phyloP scores from a whole-genome alignment of 768 basidiomycete genomes.

The Mrakia blollopis region DNA sequence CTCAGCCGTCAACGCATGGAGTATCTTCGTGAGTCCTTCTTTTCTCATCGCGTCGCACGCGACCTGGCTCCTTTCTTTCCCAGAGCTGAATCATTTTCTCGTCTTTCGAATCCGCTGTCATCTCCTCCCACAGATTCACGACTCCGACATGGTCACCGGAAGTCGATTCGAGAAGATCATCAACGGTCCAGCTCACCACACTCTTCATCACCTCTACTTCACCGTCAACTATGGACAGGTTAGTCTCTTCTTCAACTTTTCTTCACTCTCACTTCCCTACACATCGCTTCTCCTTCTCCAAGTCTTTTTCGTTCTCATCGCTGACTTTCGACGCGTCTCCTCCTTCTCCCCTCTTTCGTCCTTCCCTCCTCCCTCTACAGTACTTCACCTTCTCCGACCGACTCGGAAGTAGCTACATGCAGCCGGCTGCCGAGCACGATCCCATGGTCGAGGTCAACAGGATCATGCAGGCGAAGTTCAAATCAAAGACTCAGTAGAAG shows the following conservation, averaged over 20 bases:
- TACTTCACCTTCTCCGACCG: not conserved
- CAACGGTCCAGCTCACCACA: conserved; percentile 98
- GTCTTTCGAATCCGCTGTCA: not conserved
- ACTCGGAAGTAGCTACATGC: not conserved
- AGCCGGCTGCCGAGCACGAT: not conserved
- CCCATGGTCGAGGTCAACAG: not conserved
- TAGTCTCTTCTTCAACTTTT: not conserved
- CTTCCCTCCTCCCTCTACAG: not conserved
- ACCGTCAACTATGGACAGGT: not conserved
- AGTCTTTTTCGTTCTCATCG: not conserved
- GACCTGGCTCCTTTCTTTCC: not conserved
- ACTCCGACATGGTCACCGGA: conserved; percentile 84
- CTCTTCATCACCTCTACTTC: conserved; percentile 64
- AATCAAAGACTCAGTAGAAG: not conserved
- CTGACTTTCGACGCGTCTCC: not conserved
- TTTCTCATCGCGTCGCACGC: not conserved
- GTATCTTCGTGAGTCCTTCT: not conserved
- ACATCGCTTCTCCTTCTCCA: not conserved
- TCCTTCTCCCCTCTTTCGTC: not conserved
- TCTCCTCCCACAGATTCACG: not conserved
- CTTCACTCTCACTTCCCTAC: not conserved
- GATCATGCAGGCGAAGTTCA: not conserved
- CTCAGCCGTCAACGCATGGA: not conserved
- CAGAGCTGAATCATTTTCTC: no score
- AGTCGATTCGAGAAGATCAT: conserved; percentile 48